Evolutionary conservation across 768 basidiomycete species (phyloP), one percentile per base, ranked within the genome.

Genomic region (Amyloporia xantha): DNA sequence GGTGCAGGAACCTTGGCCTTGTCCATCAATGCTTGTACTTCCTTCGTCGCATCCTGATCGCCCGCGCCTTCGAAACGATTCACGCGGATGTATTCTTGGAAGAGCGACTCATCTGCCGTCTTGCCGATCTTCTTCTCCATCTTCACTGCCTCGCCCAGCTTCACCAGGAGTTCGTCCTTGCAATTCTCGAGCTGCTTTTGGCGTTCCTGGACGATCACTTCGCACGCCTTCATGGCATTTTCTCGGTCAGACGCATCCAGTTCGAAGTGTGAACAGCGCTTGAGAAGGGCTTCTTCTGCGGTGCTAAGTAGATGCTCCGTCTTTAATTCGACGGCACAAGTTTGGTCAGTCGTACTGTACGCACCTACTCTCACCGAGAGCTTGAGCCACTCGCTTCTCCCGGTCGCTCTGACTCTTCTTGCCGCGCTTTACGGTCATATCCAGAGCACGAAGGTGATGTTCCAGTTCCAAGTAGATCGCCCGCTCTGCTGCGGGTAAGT

Each of bases 201-300:
- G 33, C 93, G 87, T 57, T 91, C 88, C 51, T 78, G 66, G 50
- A 94, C 86, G 54, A 97, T 95, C 56, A 91, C 79, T 54, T 97
- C 90, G 65, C 94, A 96, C 3, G 93, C 91, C 59, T 86, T 86
- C 79, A 89, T 85, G 0, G 94, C 92, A 54, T 93, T 78, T 52
- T 78, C 77, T 49, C 71, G 71, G 26, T 72, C 60, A n/a, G 72
- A 71, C 15, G 77, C 79, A 47, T 91, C 88, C 27, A 93, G 73
- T 55, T 92, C 90, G 65, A 95, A 97, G 63, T 95, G 93, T 4
- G 93, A 94, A 62, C 92, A 95, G 33, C 94, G 86, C 62, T 97
- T 97, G 50, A 97, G 75, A 10, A 97, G 76, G 1, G 93, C 92
- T 69, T 96, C 91, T 60, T 92, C 90, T 2, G 90, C 90, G 52